Conservation (phyloP, 495 filamentous ascomycete genomes). For the Aspergillus leporis region DNA sequence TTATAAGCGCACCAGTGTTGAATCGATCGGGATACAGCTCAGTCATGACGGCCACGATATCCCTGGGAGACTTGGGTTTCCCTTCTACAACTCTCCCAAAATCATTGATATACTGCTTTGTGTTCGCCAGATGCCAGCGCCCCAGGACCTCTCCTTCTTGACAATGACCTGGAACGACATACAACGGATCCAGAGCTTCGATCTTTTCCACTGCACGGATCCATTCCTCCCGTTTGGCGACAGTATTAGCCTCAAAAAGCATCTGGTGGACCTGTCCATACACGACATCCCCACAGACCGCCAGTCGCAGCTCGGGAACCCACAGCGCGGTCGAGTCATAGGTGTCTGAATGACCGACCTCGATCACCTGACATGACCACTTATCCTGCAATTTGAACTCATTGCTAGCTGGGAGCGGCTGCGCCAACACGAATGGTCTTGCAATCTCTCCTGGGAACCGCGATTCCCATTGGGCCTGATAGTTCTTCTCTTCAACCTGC, state of each 20-base stretch:
- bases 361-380: slow-evolving; percentile 26
- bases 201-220: slow-evolving; percentile 34
- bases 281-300: slow-evolving; percentile 34
- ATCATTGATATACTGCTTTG: slow-evolving; percentile 15
- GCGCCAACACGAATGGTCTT: slow-evolving; percentile 5
- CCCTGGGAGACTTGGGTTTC: slow-evolving; percentile 7
- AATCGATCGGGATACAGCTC: slow-evolving; percentile 15
- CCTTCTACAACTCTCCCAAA: slow-evolving; percentile 9
- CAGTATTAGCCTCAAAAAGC: slow-evolving; percentile 31
- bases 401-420: slow-evolving; percentile 12
- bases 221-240: slow-evolving; percentile 31
- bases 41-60: slow-evolving; percentile 15
- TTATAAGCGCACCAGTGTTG: slow-evolving; percentile 11
- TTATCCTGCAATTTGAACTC: slow-evolving; percentile 26
- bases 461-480: slow-evolving; percentile 16
- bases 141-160: slow-evolving; percentile 13
- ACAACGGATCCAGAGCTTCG: slow-evolving; percentile 23
- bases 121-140: slow-evolving; percentile 10
- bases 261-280: slow-evolving; percentile 38
- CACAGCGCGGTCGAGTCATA: slow-evolving; percentile 30
- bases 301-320: slow-evolving; percentile 31
- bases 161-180: slow-evolving; percentile 19
- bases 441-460: slow-evolving; percentile 26
- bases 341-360: slow-evolving; percentile 34
- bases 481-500: slow-evolving; percentile 15